Evolutionary conservation across 2,329 filamentous ascomycete species (phyloP).

Genomic region (Calonectria hongkongensis): DNA sequence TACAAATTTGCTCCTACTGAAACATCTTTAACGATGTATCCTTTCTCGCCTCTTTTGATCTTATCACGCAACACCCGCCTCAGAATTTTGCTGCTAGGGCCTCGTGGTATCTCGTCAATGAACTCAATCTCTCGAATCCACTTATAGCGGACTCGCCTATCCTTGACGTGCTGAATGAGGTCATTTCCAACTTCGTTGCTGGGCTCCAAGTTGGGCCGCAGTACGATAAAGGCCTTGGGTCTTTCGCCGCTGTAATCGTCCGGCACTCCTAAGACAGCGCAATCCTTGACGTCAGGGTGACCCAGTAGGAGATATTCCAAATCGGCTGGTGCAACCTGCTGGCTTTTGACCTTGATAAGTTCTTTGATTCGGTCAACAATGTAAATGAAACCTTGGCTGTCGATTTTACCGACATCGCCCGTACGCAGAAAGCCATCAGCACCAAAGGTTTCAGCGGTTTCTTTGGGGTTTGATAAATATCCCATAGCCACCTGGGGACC

Average conservation of each 20-base stretch:
- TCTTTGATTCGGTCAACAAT: constrained; percentile 84
- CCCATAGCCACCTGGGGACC: constrained; percentile 83
- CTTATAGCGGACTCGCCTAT: constrained; percentile 76
- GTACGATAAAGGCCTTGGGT: constrained; percentile 72
- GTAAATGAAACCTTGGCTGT: constrained; percentile 71
- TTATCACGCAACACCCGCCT: constrained; percentile 59
- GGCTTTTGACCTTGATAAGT: constrained; percentile 77
- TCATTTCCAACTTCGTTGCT: background rate
- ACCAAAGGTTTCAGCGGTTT: constrained; percentile 83
- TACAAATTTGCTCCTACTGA: background rate
- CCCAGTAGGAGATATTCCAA: constrained; percentile 82
- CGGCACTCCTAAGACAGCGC: constrained; percentile 74
- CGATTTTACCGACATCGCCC: constrained; percentile 84
- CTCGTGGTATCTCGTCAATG: constrained; percentile 79
- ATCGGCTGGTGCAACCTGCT: constrained; percentile 85
- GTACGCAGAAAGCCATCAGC: constrained; percentile 84
- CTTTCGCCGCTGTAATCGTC: constrained; percentile 60
- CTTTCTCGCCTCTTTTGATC: background rate
- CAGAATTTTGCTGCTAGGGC: constrained; percentile 69
- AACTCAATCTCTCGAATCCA: constrained; percentile 80
- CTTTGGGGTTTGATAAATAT: constrained; percentile 86
- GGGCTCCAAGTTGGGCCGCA: background rate
- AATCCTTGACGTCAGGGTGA: constrained; percentile 80
- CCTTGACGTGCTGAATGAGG: constrained; percentile 52
- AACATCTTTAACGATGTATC: background rate